Evolutionary conservation across 2,329 filamentous ascomycete genomes (phyloP), one percentile per base, ranked within the genome.

Genomic region (Huntiella decipiens): DNA sequence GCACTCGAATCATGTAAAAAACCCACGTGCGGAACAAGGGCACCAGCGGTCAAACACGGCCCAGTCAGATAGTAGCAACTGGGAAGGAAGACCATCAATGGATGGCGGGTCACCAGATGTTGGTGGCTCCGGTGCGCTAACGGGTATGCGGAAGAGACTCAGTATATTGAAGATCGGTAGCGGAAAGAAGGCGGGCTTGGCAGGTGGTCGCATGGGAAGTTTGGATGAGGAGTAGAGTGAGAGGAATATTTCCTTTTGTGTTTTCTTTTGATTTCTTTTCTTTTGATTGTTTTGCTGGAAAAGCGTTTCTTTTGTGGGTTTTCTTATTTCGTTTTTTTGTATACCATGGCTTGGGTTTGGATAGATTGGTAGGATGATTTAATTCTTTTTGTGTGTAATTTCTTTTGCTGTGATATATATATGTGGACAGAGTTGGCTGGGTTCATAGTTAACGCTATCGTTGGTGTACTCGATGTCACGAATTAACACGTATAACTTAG

Each of bases 91-190:
- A 12, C 15, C 40, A 16, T 50, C 44, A 3, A 42, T 45, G 33
- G 44, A 47, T n/a, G 17, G 28, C 8, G 15, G 53, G 5, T 54
- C 55, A 15, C 51, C 56, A 22, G 60, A 62, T 3, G 56, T 64
- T 34, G 58, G 61, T 47, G 68, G 68, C 55, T 71, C 72, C 44
- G 28, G 28, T 8, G 22, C 22, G 6, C 22, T 28, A 2, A 73
- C 72, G 33, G 80, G 77, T 48, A 73, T 92, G 53, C 76, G 79
- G 62, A 88, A 85, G 64, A 66, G 85, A 56, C 67, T 92, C 53
- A 91, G 82, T 58, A 66, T 86, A 55, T 66, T 92, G 56, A 82
- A 80, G 58, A 68, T 86, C 43, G 78, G 80, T 28, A 41, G 47
- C 12, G 79, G 77, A 58, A 84, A 82, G 63, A 65, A 65, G 39